These are phyloP conservation scores for Rhipidocladum racemiflorum DNA, from an alignment of 176 grass and related monocot species.

Conservation along the genomic window DNA sequence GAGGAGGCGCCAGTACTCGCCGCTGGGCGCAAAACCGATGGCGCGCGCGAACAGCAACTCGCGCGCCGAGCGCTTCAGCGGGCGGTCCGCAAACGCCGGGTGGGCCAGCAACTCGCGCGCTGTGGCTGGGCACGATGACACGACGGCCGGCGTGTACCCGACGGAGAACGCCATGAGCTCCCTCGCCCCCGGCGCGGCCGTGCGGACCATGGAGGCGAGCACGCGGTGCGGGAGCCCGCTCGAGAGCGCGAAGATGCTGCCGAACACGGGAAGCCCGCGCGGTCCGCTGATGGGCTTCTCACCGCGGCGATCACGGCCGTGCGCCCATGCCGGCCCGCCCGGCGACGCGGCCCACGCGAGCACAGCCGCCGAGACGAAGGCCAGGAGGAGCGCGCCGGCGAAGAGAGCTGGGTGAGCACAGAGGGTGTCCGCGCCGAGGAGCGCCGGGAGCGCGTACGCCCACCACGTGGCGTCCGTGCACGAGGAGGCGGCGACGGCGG, in stretches of 20 bases:
- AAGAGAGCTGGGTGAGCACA: conserved; percentile 32
- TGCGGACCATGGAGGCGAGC: conserved; percentile 30
- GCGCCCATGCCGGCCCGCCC: conserved; percentile 51
- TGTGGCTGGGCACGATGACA: conserved; percentile 39
- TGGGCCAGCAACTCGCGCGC: conserved; percentile 57
- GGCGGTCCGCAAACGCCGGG: conserved; percentile 50
- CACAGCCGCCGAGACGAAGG: conserved; percentile 27
- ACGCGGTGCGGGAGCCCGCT: conserved; percentile 51
- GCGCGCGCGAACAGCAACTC: conserved; percentile 72
- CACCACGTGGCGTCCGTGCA: conserved; percentile 61
- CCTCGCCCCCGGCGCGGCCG: background rate
- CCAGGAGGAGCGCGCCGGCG: conserved; percentile 22
- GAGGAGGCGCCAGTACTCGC: conserved; percentile 73
- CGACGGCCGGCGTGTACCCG: conserved; percentile 49
- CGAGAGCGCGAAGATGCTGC: conserved; percentile 56
- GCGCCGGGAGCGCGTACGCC: conserved; percentile 50
- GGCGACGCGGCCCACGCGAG: conserved; percentile 50
- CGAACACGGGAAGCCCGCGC: conserved; percentile 58
- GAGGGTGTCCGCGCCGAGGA: conserved; percentile 45
- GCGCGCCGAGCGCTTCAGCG: conserved; percentile 52
- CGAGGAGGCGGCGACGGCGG: background rate
- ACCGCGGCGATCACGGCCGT: conserved; percentile 40
- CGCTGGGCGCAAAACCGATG: conserved; percentile 64
- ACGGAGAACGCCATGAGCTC: conserved; percentile 81
- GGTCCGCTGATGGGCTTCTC: conserved; percentile 21